Percentiles rank a stretch among this genome's conserved stretches.
phyloP scores from a whole-genome alignment of 2,329 filamentous ascomycete genomes.

The Gliomastix tumulicola region DNA sequence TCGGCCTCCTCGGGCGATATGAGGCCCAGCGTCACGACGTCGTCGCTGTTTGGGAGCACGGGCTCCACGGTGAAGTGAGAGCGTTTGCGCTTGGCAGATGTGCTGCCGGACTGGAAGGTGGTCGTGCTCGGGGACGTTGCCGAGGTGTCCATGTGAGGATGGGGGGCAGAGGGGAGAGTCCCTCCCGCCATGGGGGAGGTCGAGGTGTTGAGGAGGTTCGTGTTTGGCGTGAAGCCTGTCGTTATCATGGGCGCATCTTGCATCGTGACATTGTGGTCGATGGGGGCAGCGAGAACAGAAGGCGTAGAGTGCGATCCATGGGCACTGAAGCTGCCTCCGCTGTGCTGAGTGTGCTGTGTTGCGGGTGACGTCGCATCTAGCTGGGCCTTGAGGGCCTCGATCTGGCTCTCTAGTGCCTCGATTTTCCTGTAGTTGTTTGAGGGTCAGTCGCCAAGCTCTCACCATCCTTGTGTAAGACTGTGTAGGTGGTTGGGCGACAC shows the following conservation, averaged over 20 bases:
- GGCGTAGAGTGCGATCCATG: no score
- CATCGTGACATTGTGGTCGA: no score
- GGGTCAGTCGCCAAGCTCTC: neutral
- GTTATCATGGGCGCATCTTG: no score
- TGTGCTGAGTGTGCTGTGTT: no score
- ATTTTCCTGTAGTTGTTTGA: slow-evolving; percentile 13
- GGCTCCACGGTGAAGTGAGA: slow-evolving; percentile 9
- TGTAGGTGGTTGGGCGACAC: neutral
- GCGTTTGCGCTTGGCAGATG: slow-evolving; percentile 2
- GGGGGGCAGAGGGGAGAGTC: no score
- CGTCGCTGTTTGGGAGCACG: slow-evolving; percentile 7
- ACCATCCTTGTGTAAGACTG: neutral
- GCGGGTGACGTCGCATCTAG: no score
- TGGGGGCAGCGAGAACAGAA: no score
- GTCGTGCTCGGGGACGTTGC: neutral
- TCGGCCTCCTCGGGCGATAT: slow-evolving; percentile 12
- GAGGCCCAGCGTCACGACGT: slow-evolving; percentile 12
- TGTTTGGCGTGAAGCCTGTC: no score
- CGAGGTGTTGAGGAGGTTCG: no score
- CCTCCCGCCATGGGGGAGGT: no score
- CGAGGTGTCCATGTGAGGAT: no score
- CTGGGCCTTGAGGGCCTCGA: slow-evolving; percentile 6
- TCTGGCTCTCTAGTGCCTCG: slow-evolving; percentile 9
- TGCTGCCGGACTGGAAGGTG: neutral
- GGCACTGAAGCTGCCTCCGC: no score